These are phyloP conservation scores for Porphyridium purpureum DNA, from an alignment of 23 red algal species.

Conservation along the genomic window DNA sequence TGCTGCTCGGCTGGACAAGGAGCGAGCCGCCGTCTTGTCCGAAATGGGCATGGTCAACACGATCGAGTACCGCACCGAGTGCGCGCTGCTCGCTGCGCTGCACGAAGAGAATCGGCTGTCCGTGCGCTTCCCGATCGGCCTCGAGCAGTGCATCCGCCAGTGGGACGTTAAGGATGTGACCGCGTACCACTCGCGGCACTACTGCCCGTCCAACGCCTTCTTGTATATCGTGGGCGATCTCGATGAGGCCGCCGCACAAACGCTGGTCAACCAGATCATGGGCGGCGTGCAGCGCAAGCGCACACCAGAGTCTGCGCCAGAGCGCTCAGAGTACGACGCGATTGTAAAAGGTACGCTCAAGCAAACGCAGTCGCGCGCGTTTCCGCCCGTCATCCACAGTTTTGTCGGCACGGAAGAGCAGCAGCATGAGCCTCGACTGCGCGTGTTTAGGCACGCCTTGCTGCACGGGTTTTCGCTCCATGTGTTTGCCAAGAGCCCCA, in stretches of 20 bases:
- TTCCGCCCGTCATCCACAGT: background rate
- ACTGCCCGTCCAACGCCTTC: background rate
- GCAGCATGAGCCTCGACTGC: too few species aligned
- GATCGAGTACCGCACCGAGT: background rate
- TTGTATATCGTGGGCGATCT: background rate
- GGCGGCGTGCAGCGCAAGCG: background rate
- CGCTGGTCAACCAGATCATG: background rate
- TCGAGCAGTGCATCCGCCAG: background rate
- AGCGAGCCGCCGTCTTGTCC: background rate
- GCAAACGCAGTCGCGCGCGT: background rate
- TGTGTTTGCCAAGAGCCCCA: background rate
- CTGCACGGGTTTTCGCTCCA: background rate
- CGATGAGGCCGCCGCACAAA: background rate
- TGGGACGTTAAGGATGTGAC: background rate
- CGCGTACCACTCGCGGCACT: background rate
- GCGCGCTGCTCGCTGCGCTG: background rate
- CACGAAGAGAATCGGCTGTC: background rate
- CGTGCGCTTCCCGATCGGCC: background rate
- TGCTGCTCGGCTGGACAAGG: background rate
- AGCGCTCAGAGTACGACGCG: background rate
- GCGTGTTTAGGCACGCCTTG: background rate
- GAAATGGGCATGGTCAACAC: background rate
- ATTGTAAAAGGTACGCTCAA: slow-evolving; percentile 1
- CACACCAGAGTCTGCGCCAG: background rate
- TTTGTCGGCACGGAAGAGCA: background rate